A percentile compares a stretch with the other conserved stretches of the same genome.
phyloP scores from a whole-genome alignment of 2,329 filamentous ascomycete species.

The Paracorniculantispora psalliotae region DNA sequence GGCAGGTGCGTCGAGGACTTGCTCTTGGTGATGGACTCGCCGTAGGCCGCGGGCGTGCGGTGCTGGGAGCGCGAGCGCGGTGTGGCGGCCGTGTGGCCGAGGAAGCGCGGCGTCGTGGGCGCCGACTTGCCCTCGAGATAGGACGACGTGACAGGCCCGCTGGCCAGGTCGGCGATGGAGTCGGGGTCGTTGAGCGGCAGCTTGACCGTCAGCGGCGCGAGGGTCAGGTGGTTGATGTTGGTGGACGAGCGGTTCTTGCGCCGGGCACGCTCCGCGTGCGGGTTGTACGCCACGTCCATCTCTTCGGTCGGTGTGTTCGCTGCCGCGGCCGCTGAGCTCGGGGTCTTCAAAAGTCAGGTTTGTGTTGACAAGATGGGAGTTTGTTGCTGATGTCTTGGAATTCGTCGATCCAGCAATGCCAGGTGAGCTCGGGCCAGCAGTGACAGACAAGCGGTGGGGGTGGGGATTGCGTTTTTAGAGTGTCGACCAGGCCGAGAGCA shows the following conservation, averaged over 20 bases:
- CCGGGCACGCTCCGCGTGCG: conserved; percentile 51
- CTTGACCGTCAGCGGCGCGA: conserved; percentile 59
- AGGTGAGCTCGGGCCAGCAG: neutral
- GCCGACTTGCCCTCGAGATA: conserved; percentile 60
- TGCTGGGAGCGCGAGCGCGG: conserved; percentile 43
- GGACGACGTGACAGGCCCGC: conserved; percentile 32
- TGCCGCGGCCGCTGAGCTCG: too few relatives aligned
- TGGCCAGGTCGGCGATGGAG: conserved; percentile 37
- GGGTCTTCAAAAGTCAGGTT: too few relatives aligned
- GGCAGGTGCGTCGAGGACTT: conserved; percentile 57
- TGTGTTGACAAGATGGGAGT: neutral
- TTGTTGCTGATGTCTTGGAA: neutral
- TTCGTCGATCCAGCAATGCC: neutral
- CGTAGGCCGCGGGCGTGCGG: conserved; percentile 34
- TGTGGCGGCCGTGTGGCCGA: conserved; percentile 52
- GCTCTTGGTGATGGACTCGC: conserved; percentile 48
- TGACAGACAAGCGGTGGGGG: conserved; percentile 3
- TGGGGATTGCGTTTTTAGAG: neutral
- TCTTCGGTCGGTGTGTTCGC: neutral
- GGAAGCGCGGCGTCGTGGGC: conserved; percentile 58
- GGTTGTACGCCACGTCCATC: conserved; percentile 59
- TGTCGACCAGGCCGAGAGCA: neutral
- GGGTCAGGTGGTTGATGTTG: conserved; percentile 55
- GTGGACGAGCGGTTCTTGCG: conserved; percentile 55
- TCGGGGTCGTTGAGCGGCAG: conserved; percentile 54